Percentiles rank a stretch among this genome's conserved stretches.
Conservation (phyloP, 805 yeast species). For the Spathaspora gorwiae region DNA sequence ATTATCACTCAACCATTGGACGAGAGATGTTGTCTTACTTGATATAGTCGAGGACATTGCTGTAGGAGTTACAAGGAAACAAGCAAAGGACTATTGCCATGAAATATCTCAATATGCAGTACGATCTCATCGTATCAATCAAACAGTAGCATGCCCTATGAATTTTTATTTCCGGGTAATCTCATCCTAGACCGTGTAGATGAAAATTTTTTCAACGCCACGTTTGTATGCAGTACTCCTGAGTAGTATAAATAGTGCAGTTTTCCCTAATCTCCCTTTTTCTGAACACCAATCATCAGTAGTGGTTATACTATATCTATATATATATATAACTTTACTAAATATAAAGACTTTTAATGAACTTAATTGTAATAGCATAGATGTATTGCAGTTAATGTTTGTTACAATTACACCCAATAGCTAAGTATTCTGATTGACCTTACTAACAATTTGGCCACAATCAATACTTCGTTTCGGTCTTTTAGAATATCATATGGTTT, state of each 20-base stretch:
- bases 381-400: slow-evolving; percentile 2
- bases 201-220: slow-evolving; percentile 1
- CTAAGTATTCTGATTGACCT: slow-evolving; percentile 66
- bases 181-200: background rate
- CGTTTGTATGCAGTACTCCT: background rate
- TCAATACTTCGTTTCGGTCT: slow-evolving; percentile 71
- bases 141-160: background rate
- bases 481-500: slow-evolving; percentile 43
- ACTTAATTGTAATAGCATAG: slow-evolving; percentile 3
- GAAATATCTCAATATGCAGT: background rate
- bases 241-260: slow-evolving; percentile 22
- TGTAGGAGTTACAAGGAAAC: too few species aligned
- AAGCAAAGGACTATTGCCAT: background rate
- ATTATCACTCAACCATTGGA: slow-evolving; percentile 53
- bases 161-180: slow-evolving; percentile 1
- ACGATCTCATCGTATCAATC: background rate
- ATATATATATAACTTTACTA: slow-evolving; percentile 48
- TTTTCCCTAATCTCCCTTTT: slow-evolving; percentile 28
- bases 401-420: slow-evolving; percentile 26
- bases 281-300: slow-evolving; percentile 53
- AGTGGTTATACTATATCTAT: slow-evolving; percentile 75
- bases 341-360: slow-evolving; percentile 8
- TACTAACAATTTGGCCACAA: slow-evolving; percentile 72
- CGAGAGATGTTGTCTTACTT: slow-evolving; percentile 1
- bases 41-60: slow-evolving; percentile 6